Evolutionary conservation across 192 early-diverging fungal genomes (phyloP), one percentile per base, ranked within the genome.

Genomic region (Podochytrium sp.): DNA sequence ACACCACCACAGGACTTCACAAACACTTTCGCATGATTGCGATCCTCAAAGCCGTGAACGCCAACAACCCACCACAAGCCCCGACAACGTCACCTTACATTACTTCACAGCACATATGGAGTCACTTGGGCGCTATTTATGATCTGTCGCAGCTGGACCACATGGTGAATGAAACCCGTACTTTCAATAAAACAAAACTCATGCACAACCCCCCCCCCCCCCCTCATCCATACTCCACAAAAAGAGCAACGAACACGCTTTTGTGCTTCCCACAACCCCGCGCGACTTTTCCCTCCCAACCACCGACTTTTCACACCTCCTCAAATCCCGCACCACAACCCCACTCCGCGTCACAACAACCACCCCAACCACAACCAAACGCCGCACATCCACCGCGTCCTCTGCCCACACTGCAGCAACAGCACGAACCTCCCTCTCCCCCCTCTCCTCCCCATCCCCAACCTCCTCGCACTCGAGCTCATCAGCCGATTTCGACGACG

Each of bases 11-110:
- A 61, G 59, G 59, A 7, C 38, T 38, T 7, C 59, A 61, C 59
- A 61, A 61, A 35, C 59, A 61, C 35, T 61, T 61, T 40, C 59
- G 59, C 7, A 61, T 61, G 59, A 61, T 61, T 5, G 7, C 20
- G 35, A 61, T 61, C 59, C 33, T 61, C 33, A 61, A 61, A 61
- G 23, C 59, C 23, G 59, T 61, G 4, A 61, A 61, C 59, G 14
- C 20, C 38, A 10, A 61, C 38, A 34, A 14, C 3, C 12, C 14
- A n/a, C 47, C 47, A 49, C 12, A 12, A n/a, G 47, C 12, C 32
- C 33, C 12, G 18, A 30, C 7, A 34, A n/a, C 33, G 12, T 10
- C 59, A 35, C 23, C 14, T 14, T 61, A 61, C 38, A 61, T 61
- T 40, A 20, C 34, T 7, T 20, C 59, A 20, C 10, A 5, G 12